Evolutionary conservation across 2,329 filamentous ascomycete genomes (phyloP), one percentile per base, ranked within the genome.

Genomic region (Macrophomina tecta): DNA sequence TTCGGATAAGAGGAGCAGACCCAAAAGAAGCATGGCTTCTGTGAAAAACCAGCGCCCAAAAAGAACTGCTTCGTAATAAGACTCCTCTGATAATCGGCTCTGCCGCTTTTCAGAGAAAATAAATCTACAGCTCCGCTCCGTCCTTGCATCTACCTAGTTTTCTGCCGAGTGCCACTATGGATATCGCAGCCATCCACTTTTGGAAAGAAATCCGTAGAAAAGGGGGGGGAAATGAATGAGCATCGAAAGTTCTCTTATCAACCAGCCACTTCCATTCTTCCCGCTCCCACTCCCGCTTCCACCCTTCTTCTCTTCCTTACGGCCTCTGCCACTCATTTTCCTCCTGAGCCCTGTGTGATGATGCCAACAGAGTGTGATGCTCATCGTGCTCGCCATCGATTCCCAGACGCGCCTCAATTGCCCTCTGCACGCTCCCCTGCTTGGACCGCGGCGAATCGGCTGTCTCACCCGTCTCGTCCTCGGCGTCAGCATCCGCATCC

Each of bases 21-120:
- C 90, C 32, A 84, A 90, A 71, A 85, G 82, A 77, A 90, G 89
- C 74, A 93, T 93, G 89, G 90, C 87, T 75, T 73, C 72, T 68
- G 74, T 78, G 3, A 67, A 67, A 30, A 42, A 40, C 42, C 64
- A 40, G 53, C 64, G 64, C 18, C 45, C 18, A 23, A 61, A 34
- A 49, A 55, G 55, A 23, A 46, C 53, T 23, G 30, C 48, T 23
- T 32, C 30, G 30, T 30, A 18, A 49, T 18, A n/a, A 49, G 45
- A 23, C 6, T 38, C 7, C 1, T 38, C 36, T 38, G 36, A 38
- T 8, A 38, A 38, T 38, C 36, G 36, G 36, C 36, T 8, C 36
- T 8, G 6, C 28, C 11, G 48, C n/a, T 8, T 28, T 36, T 30
- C 49, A 8, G 14, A 36, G 34, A 7, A 5, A 34, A 7, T 12